A percentile compares a stretch with the other conserved stretches of the same genome.
Conservation (phyloP, 192 early-diverging fungal species). For the Kickxella alabastrina region DNA sequence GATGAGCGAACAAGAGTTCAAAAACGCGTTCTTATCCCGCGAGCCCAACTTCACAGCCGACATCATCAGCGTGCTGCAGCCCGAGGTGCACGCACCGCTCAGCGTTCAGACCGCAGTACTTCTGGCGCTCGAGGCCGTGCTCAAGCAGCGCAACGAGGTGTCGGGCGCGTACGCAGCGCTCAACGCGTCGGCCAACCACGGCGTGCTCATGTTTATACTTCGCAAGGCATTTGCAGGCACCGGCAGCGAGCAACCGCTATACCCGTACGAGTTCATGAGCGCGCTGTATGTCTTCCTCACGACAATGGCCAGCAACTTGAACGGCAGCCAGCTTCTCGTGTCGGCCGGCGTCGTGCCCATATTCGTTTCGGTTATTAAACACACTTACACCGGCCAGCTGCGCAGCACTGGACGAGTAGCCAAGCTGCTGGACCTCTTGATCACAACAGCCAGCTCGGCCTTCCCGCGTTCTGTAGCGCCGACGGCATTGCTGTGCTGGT, state of each 20-base stretch:
- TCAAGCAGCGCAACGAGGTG: slow-evolving; percentile 70
- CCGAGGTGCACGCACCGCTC: slow-evolving; percentile 62
- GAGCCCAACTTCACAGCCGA: slow-evolving; percentile 83
- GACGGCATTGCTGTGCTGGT: slow-evolving; percentile 79
- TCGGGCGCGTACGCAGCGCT: slow-evolving; percentile 79
- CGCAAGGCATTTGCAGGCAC: slow-evolving; percentile 64
- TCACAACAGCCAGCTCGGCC: slow-evolving; percentile 67
- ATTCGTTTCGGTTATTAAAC: slow-evolving; percentile 67
- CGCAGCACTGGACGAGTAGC: slow-evolving; percentile 69
- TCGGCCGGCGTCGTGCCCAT: slow-evolving; percentile 86
- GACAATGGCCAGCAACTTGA: slow-evolving; percentile 71
- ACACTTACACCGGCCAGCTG: slow-evolving; percentile 55
- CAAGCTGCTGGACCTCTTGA: slow-evolving; percentile 75
- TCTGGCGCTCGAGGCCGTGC: slow-evolving; percentile 78
- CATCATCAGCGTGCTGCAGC: slow-evolving; percentile 72
- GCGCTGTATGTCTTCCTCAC: slow-evolving; percentile 76
- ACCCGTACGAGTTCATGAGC: slow-evolving; percentile 70
- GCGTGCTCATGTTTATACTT: slow-evolving; percentile 78
- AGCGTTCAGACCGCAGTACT: slow-evolving; percentile 76
- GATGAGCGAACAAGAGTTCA: slow-evolving; percentile 49
- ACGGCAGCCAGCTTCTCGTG: slow-evolving; percentile 85
- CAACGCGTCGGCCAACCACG: slow-evolving; percentile 92
- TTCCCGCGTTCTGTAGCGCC: slow-evolving; percentile 79
- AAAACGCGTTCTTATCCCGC: slow-evolving; percentile 76
- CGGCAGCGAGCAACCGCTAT: slow-evolving; percentile 36